These are phyloP conservation scores for Chaetomium tenue DNA, from an alignment of 495 filamentous ascomycete genomes.

Conservation along the genomic window DNA sequence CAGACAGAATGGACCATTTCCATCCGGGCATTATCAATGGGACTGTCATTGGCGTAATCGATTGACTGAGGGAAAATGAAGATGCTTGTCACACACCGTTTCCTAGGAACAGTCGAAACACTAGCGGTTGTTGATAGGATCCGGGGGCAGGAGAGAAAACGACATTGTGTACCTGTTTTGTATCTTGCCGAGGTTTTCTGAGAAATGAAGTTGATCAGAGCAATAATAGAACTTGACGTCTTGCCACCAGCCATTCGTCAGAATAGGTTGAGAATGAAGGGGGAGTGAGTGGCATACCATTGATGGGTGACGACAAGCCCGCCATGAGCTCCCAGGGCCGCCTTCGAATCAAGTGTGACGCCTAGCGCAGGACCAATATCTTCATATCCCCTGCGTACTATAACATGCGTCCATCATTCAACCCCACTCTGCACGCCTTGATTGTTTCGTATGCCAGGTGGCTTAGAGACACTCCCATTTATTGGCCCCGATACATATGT, in stretches of 20 bases:
- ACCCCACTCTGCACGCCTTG: neutral
- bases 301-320: neutral
- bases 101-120: neutral
- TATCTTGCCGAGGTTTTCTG: neutral
- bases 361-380: neutral
- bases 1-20: constrained; percentile 17
- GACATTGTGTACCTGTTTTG: neutral
- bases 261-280: neutral
- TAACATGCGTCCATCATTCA: neutral
- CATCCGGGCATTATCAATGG: constrained; percentile 22
- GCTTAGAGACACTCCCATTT: constrained; percentile 2
- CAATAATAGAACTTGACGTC: neutral
- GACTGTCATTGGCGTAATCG: constrained; percentile 19
- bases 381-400: neutral
- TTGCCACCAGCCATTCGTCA: neutral
- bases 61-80: constrained; percentile 6
- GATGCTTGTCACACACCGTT: too few relatives aligned
- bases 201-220: neutral
- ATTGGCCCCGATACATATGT: constrained; percentile 26
- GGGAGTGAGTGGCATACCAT: neutral
- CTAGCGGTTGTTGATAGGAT: neutral
- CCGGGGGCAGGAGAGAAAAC: neutral
- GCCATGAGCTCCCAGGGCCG: neutral
- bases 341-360: neutral
- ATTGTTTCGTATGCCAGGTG: neutral